Evolutionary conservation across 441 rosid species (phyloP).

Genomic region (Croton setiger): DNA sequence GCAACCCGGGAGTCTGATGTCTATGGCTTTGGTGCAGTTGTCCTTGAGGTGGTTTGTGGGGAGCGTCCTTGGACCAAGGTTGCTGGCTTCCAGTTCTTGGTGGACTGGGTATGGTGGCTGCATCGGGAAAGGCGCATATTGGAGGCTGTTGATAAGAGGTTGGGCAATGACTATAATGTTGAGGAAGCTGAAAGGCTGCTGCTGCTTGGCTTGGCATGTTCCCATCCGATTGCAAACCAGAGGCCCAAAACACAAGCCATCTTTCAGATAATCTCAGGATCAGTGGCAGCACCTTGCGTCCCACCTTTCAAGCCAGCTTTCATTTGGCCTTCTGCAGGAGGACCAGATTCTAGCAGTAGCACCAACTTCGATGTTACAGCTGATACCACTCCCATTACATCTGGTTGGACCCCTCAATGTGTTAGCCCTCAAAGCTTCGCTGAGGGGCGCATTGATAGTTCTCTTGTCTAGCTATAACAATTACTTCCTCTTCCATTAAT

Average conservation of each 20-base stretch:
- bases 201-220: constrained; percentile 44
- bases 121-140: constrained; percentile 20
- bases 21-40: too few relatives aligned
- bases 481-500: background rate
- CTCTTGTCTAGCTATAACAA: background rate
- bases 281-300: constrained; percentile 30
- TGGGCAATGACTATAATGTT: constrained; percentile 23
- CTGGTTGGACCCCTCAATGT: constrained; percentile 34
- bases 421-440: constrained; percentile 19
- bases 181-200: constrained; percentile 42
- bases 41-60: too few relatives aligned
- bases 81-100: constrained; percentile 33
- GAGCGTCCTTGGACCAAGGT: too few relatives aligned
- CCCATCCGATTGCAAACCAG: constrained; percentile 39
- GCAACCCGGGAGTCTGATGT: too few relatives aligned
- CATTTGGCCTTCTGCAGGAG: constrained; percentile 32
- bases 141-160: constrained; percentile 40
- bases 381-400: constrained; percentile 24
- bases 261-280: constrained; percentile 35
- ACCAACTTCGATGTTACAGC: constrained; percentile 12
- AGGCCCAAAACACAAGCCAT: constrained; percentile 42
- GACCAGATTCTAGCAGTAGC: constrained; percentile 8
- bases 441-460: constrained; percentile 21
- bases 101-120: constrained; percentile 35
- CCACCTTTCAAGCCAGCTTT: constrained; percentile 43